Conservation (phyloP, 2,329 filamentous ascomycete species). For the Monilinia aucupariae region DNA sequence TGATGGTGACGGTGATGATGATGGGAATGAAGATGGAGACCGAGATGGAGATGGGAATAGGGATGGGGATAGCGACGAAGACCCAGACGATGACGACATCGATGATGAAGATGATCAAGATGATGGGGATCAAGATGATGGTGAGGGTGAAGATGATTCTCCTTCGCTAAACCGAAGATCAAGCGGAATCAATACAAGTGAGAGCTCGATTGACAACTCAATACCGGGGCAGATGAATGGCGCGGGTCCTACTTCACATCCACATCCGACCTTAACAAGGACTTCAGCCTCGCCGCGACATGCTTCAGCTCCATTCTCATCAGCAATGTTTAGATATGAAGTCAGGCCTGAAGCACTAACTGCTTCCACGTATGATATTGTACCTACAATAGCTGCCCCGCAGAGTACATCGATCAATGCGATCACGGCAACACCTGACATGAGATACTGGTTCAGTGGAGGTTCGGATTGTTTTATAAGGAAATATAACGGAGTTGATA, state of each 20-base stretch:
- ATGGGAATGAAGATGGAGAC: conserved; percentile 35
- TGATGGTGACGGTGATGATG: conserved; percentile 34
- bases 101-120: conserved; percentile 34
- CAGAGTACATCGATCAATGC: conserved; percentile 95
- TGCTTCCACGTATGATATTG: conserved; percentile 84
- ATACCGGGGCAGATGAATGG: conserved; percentile 28
- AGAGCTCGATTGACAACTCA: conserved; percentile 30
- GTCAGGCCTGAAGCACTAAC: conserved; percentile 74
- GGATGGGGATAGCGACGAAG: conserved; percentile 34
- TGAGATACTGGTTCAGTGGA: conserved; percentile 91
- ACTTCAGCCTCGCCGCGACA: conserved; percentile 33
- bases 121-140: conserved; percentile 37
- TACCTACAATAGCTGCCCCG: conserved; percentile 93
- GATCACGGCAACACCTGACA: conserved; percentile 84
- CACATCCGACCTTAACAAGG: conserved; percentile 27
- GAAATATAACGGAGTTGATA: conserved; percentile 93
- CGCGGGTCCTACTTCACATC: conserved; percentile 32
- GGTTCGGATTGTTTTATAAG: conserved; percentile 93
- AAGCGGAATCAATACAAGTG: conserved; percentile 29
- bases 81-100: conserved; percentile 42
- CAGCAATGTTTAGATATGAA: conserved; percentile 49
- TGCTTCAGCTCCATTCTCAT: conserved; percentile 36
- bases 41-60: conserved; percentile 34
- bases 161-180: conserved; percentile 29
- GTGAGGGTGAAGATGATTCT: conserved; percentile 52